Evolutionary conservation across 2,329 filamentous ascomycete genomes (phyloP).

Genomic region (Colletotrichum coccodes): DNA sequence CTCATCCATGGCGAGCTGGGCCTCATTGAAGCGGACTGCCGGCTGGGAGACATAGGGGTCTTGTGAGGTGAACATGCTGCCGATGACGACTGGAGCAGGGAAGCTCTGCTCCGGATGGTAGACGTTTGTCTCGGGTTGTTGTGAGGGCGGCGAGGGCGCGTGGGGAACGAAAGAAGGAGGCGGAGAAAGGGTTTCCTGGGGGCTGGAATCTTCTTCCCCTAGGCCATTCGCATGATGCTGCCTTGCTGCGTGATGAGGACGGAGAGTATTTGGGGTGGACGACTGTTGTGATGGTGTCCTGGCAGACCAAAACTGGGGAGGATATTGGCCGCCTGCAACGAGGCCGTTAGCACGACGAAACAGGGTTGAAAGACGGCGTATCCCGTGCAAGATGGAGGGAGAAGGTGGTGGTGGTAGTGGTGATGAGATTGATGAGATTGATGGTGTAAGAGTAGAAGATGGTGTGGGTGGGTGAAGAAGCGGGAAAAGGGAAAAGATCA

Average conservation of each 20-base stretch:
- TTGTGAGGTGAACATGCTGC: slow-evolving; percentile 24
- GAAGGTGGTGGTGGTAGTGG: not conserved
- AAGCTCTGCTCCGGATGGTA: slow-evolving; percentile 16
- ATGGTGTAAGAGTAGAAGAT: not conserved
- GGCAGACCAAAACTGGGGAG: slow-evolving; percentile 35
- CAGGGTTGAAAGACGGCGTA: slow-evolving; percentile 5
- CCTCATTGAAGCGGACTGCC: slow-evolving; percentile 50
- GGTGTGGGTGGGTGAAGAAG: not conserved
- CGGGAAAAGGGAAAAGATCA: not conserved
- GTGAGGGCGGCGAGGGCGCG: slow-evolving; percentile 52
- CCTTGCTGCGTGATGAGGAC: slow-evolving; percentile 28
- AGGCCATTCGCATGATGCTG: slow-evolving; percentile 31
- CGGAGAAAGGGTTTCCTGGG: slow-evolving; percentile 43
- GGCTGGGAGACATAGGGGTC: slow-evolving; percentile 52
- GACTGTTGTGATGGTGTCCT: slow-evolving; percentile 37
- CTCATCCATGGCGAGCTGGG: slow-evolving; percentile 43
- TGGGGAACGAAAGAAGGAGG: slow-evolving; percentile 47
- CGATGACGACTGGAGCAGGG: slow-evolving; percentile 23
- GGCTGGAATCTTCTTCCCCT: slow-evolving; percentile 36
- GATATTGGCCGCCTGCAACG: slow-evolving; percentile 33
- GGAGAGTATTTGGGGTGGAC: slow-evolving; percentile 32
- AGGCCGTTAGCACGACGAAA: slow-evolving; percentile 31
- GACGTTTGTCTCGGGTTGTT: slow-evolving; percentile 39
- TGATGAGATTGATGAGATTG: not conserved
- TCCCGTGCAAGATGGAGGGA: not conserved